Evolutionary conservation across 176 grass and related monocot species (phyloP), one percentile per base, ranked within the genome.

Genomic region (Juncus inflexus): DNA sequence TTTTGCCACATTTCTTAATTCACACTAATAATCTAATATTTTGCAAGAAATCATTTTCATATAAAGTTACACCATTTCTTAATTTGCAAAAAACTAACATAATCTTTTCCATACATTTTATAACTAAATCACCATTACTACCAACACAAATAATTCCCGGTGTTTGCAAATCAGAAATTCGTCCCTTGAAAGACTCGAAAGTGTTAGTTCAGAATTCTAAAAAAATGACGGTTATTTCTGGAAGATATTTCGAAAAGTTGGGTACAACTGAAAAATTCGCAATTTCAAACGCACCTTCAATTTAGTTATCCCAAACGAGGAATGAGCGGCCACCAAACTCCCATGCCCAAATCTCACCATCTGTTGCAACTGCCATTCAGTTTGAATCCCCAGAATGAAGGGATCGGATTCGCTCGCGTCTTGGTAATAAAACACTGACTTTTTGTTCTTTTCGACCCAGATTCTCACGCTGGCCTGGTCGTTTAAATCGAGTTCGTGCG

Each of bases 221-320:
- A 6, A 47, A 47, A 6, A 47, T 2, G 9, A 47, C 6, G 43
- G 43, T 47, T 28, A 28, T 28, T 28, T 28, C 0, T 47, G 9
- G 9, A 47, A 6, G 43, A 47, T 47, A 47, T 47, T 47, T 47
- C 43, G 6, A 5, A 47, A 6, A 47, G 43, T 6, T 5, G 43
- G 43, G 43, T 47, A 28, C 2, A 13, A 58, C 60, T 52, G 49
- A 54, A 56, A 54, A 50, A 41, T 9, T 67, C 35, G 49, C 90
- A 96, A 83, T 86, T 96, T 96, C 40, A 96, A 73, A 72, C 35
- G 49, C 90, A 96, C 87, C 91, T 96, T 96, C 40, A 96, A 73
- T 76, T 96, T 96, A 78, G 81, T 90, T 66, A 96, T 83, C 64
- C 91, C 87, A 56, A 90, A 96, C 5, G 81, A 85, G 10, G 84